phyloP scores from a whole-genome alignment of 2,329 filamentous ascomycete species.

The Talaromyces sp. region DNA sequence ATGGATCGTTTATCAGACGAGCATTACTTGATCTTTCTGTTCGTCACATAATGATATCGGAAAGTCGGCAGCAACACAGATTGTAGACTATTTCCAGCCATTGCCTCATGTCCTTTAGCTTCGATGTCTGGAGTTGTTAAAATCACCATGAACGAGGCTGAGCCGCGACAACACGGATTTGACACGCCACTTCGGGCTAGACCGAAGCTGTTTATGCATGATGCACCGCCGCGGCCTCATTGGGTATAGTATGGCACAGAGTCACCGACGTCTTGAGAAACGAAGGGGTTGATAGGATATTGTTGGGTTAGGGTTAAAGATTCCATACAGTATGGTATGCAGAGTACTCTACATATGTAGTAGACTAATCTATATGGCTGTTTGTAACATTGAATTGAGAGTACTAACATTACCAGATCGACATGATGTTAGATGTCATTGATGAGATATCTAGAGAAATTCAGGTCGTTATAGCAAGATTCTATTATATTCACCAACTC shows the following conservation, averaged over 20 bases:
- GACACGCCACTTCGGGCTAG: background rate
- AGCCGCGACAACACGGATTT: background rate
- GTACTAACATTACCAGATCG: no score
- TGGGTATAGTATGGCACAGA: background rate
- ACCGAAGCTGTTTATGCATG: background rate
- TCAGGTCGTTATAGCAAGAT: no score
- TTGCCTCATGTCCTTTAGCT: background rate
- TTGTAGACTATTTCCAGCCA: background rate
- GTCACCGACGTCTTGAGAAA: background rate
- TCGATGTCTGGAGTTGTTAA: background rate
- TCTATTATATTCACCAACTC: background rate
- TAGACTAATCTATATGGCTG: no score
- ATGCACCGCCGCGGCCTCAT: background rate
- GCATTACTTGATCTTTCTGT: background rate
- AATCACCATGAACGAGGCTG: background rate
- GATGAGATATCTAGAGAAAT: no score
- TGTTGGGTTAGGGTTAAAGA: no score
- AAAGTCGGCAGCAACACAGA: background rate
- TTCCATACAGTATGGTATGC: no score
- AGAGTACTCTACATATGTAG: no score
- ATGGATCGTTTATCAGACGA: background rate
- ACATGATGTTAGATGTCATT: no score
- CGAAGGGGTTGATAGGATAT: background rate
- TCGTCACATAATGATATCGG: background rate
- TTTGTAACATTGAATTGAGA: no score